Evolutionary conservation across 1,284 basidiomycete genomes (phyloP), one percentile per base, ranked within the genome.

Genomic region (Pascua guehoae): DNA sequence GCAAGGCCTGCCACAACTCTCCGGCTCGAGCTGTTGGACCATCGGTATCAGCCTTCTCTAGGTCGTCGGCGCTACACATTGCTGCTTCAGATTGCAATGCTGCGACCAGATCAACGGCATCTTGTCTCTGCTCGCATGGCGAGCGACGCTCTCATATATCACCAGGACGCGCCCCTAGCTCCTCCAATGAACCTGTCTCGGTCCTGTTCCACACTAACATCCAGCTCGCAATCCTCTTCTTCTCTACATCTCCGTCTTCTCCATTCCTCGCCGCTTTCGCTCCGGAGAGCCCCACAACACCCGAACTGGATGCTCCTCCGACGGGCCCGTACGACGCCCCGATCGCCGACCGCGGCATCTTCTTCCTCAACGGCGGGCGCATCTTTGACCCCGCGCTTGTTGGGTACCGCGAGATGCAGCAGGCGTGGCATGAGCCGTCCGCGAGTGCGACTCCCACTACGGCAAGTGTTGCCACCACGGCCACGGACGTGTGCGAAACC

Each of bases 231-330:
- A 65, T 72, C 39, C 62, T 72, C 37, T 72, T 68, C 62, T 62
- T 72, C 41, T 66, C 71, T 12, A 68, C 66, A 0, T 71, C 71
- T 14, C 68, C 70, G 4, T 67, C 69, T 3, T 74, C 72, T 1
- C 72, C 72, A 7, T 72, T 74, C 64, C 53, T 69, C 41, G 40
- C 59, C n/a, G 53, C 58, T 5, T 53, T 59, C 2, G 47, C 54
- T 32, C 54, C 54, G 18, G 51, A 54, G 12, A 41, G 12, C 2
- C 15, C 56, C 11, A 41, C 44, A 41, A 39, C 45, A 5, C 17
- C 32, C 43, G 47, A 47, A 17, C 54, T 17, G 14, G 40, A 40
- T 52, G 51, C 32, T 7, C 41, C 50, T 37, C 41, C 11, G 11
- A 41, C 49, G 14, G 43, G 18, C 47, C 65, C 46, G 49, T 61